Evolutionary conservation across 2,329 filamentous ascomycete species (phyloP).

Genomic region (Ascochyta lentis): DNA sequence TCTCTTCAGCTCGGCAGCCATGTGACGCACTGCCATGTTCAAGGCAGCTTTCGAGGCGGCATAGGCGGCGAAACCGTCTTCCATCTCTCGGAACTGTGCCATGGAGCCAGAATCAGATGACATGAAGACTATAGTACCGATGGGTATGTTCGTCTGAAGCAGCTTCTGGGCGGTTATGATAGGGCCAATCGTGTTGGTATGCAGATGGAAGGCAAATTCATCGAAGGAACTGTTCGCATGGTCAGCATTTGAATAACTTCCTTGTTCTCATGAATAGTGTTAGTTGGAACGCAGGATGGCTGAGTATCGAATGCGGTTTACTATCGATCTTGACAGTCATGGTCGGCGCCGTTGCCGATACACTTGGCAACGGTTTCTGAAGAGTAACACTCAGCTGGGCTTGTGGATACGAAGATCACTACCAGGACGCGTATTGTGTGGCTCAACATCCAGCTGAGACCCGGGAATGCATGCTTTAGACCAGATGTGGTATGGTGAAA

Average conservation of each 20-base stretch:
- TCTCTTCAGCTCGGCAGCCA: slow-evolving; percentile 62
- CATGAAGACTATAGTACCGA: slow-evolving; percentile 62
- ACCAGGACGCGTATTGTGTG: not conserved
- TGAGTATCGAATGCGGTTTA: not conserved
- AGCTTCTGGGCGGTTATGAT: slow-evolving; percentile 63
- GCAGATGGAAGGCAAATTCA: slow-evolving; percentile 61
- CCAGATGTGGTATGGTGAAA: slow-evolving; percentile 28
- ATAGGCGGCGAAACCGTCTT: slow-evolving; percentile 66
- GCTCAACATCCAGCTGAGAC: slow-evolving; percentile 15
- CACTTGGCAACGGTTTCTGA: slow-evolving; percentile 2
- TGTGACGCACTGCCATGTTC: slow-evolving; percentile 63
- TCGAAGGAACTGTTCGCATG: slow-evolving; percentile 55
- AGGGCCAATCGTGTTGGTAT: slow-evolving; percentile 66
- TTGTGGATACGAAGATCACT: not conserved
- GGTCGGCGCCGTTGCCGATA: not conserved
- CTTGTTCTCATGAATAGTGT: not conserved
- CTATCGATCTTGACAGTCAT: not conserved
- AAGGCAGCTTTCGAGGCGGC: slow-evolving; percentile 64
- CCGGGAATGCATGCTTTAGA: slow-evolving; percentile 30
- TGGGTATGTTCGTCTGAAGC: slow-evolving; percentile 55
- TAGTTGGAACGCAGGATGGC: not conserved
- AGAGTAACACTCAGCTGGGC: not conserved
- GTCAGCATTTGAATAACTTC: slow-evolving; percentile 7
- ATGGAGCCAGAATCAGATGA: slow-evolving; percentile 64
- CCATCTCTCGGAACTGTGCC: slow-evolving; percentile 58